Conservation (phyloP, 106 monocot species). For the Agapanthus africanus region DNA sequence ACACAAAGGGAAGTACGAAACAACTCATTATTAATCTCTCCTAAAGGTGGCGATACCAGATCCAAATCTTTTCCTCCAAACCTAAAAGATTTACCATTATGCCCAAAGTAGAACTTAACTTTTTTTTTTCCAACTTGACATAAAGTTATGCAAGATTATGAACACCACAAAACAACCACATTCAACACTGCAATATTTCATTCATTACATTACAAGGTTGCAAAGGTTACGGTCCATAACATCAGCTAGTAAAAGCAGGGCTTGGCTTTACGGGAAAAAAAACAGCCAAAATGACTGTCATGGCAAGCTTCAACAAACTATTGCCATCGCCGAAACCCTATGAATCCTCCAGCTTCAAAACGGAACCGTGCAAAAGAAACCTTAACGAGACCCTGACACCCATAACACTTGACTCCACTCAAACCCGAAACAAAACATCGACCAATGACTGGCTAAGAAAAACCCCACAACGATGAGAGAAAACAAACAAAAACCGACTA, state of each 20-base stretch:
- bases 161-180: too few relatives aligned
- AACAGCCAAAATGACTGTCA: constrained; percentile 23
- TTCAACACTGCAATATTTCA: too few relatives aligned
- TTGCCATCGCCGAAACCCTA: constrained; percentile 27
- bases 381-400: background rate
- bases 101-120: too few relatives aligned
- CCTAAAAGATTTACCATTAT: too few relatives aligned
- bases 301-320: constrained; percentile 12
- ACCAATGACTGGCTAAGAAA: constrained; percentile 17
- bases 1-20: too few relatives aligned
- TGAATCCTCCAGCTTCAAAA: constrained; percentile 20
- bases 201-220: constrained; percentile 5
- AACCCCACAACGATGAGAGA: constrained; percentile 6
- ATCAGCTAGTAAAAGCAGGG: constrained; percentile 11
- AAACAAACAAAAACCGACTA: background rate
- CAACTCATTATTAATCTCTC: too few relatives aligned
- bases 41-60: too few relatives aligned
- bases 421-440: constrained; percentile 5
- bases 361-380: constrained; percentile 45
- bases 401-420: constrained; percentile 7
- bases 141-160: too few relatives aligned
- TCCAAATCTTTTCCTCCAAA: too few relatives aligned
- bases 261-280: constrained; percentile 10
- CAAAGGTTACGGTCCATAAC: constrained; percentile 14
- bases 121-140: too few relatives aligned